Conservation (phyloP, 2,329 filamentous ascomycete species). For the Calonectria honghensis region DNA sequence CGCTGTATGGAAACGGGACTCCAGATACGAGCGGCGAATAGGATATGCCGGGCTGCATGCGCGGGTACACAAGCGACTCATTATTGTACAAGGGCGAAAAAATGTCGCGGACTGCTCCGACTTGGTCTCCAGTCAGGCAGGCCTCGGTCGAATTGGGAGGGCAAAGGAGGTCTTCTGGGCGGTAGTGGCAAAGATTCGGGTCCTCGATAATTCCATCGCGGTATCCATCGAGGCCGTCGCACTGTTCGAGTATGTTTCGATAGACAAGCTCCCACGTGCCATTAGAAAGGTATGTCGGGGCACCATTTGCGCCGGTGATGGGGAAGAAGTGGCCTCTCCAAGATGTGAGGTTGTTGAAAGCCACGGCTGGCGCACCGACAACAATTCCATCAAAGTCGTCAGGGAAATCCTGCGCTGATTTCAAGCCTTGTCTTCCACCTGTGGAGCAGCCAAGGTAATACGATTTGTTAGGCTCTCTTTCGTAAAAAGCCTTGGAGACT, state of each 20-base stretch:
- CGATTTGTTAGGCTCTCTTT: slow-evolving; percentile 60
- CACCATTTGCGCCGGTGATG: slow-evolving; percentile 3
- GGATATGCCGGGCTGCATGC: slow-evolving; percentile 39
- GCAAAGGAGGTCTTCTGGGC: slow-evolving; percentile 64
- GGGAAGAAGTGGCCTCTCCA: slow-evolving; percentile 31
- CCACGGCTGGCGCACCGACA: slow-evolving; percentile 67
- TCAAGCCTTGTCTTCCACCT: slow-evolving; percentile 75
- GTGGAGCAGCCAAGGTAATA: slow-evolving; percentile 77
- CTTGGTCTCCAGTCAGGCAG: slow-evolving; percentile 33
- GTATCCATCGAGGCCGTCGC: slow-evolving; percentile 69
- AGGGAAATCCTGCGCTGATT: slow-evolving; percentile 71
- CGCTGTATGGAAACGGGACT: slow-evolving; percentile 45
- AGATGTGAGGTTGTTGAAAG: slow-evolving; percentile 66
- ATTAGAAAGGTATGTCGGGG: slow-evolving; percentile 48
- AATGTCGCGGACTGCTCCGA: slow-evolving; percentile 21
- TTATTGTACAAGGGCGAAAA: slow-evolving; percentile 20
- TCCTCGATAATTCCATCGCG: slow-evolving; percentile 69
- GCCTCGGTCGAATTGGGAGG: slow-evolving; percentile 62
- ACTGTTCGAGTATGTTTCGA: slow-evolving; percentile 67
- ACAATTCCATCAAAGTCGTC: slow-evolving; percentile 72
- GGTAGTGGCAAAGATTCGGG: slow-evolving; percentile 66
- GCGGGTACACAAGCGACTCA: slow-evolving; percentile 59
- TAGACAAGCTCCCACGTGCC: slow-evolving; percentile 64
- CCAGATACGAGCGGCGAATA: slow-evolving; percentile 63
- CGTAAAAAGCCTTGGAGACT: slow-evolving; percentile 70